These are phyloP conservation scores for Chaetomidium leptoderma DNA, from an alignment of 495 filamentous ascomycete species.

Conservation along the genomic window DNA sequence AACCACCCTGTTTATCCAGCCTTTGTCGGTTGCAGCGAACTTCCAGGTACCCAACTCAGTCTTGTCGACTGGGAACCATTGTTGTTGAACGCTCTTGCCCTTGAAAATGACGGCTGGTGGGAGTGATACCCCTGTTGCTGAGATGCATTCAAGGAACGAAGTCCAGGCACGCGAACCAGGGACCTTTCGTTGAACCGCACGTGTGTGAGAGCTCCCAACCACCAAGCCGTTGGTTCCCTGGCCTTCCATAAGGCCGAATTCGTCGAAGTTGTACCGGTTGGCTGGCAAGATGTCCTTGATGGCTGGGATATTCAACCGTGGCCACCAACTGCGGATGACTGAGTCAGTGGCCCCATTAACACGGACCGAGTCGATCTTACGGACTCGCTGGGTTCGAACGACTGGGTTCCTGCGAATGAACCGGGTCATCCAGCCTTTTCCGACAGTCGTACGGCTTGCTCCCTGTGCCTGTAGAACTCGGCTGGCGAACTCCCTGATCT, in stretches of 20 bases:
- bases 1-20: slow-evolving; percentile 11
- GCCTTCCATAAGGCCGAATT: slow-evolving; percentile 6
- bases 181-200: too few species aligned
- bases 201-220: too few species aligned
- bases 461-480: slow-evolving; percentile 2
- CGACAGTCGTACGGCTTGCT: neutral
- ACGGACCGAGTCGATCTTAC: neutral
- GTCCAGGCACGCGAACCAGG: too few species aligned
- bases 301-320: neutral
- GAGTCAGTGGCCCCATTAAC: neutral
- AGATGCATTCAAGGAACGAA: too few species aligned
- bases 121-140: too few species aligned
- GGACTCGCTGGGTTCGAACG: neutral
- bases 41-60: neutral
- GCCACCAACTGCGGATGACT: neutral
- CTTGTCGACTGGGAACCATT: slow-evolving; percentile 4
- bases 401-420: neutral
- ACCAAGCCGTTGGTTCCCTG: slow-evolving; percentile 4
- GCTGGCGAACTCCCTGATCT: neutral
- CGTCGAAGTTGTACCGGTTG: slow-evolving; percentile 6
- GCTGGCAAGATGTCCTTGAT: slow-evolving; percentile 6
- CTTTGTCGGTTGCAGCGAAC: slow-evolving; percentile 6
- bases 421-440: neutral
- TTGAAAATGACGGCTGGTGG: slow-evolving; percentile 17
- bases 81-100: slow-evolving; percentile 9